These are phyloP conservation scores for Chloropicon primus DNA, from an alignment of 139 green algal genomes.

Conservation along the genomic window DNA sequence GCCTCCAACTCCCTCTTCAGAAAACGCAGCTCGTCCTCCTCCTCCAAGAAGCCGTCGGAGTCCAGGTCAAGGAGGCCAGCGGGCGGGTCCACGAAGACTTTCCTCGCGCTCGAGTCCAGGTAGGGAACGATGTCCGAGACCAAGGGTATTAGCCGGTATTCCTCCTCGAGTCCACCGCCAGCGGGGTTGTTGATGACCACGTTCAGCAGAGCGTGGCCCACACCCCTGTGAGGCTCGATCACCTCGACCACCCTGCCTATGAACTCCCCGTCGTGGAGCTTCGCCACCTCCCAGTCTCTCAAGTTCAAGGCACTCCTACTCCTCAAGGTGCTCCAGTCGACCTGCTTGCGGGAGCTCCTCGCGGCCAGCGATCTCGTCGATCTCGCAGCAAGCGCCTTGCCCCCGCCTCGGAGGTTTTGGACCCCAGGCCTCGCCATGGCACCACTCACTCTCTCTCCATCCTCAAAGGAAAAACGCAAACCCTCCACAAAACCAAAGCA, in stretches of 20 bases:
- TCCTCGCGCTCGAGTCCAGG: background rate
- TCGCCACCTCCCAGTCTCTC: background rate
- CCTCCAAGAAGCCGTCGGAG: background rate
- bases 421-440: too few relatives aligned
- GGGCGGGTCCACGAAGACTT: background rate
- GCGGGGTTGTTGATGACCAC: background rate
- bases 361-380: too few relatives aligned
- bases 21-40: background rate
- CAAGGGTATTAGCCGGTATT: background rate
- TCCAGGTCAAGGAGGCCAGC: background rate
- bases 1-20: background rate
- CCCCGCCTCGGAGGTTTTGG: too few relatives aligned
- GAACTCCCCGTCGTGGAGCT: background rate
- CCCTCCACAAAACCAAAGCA: too few relatives aligned
- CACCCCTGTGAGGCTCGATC: background rate
- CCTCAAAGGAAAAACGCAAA: too few relatives aligned
- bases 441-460: too few relatives aligned
- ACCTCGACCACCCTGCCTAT: background rate
- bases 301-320: background rate
- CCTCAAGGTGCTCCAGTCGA: background rate
- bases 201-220: background rate
- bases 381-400: too few relatives aligned
- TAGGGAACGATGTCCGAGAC: background rate
- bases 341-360: background rate
- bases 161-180: too few relatives aligned